Percentiles rank a stretch among this genome's conserved stretches.
These are phyloP conservation scores for Eucalyptus victrix DNA, from an alignment of 345 rosid genomes.

Conservation along the genomic window DNA sequence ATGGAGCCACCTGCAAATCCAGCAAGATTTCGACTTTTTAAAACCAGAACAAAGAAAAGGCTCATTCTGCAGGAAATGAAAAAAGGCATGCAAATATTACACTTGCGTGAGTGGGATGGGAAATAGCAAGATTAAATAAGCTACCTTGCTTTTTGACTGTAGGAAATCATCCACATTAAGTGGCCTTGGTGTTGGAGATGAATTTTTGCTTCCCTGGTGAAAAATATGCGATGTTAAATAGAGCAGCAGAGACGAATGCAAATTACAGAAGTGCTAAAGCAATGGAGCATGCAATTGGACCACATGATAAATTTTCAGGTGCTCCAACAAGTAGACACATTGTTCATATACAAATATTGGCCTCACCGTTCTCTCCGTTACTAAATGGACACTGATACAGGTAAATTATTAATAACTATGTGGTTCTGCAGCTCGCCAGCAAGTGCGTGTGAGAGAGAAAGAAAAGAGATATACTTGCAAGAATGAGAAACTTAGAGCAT, in stretches of 20 bases:
- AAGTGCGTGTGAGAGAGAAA: not conserved
- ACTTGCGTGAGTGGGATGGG: not conserved
- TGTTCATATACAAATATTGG: not conserved
- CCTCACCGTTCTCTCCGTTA: not conserved
- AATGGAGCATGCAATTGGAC: not conserved
- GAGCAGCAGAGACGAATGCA: not conserved
- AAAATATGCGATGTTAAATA: not conserved
- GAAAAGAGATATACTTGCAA: not conserved
- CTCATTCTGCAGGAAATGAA: not conserved
- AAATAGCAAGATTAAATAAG: not conserved
- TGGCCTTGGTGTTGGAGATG: constrained; percentile 37
- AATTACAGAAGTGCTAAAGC: not conserved
- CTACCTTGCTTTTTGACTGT: constrained; percentile 83
- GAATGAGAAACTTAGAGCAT: not conserved
- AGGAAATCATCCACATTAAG: constrained; percentile 74
- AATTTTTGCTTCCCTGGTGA: not conserved
- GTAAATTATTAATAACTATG: not conserved
- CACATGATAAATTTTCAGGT: not conserved
- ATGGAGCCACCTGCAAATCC: constrained; percentile 69
- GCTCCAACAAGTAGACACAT: not conserved
- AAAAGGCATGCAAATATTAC: not conserved
- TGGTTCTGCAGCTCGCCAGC: not conserved
- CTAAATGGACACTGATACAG: not conserved
- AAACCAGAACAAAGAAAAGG: not conserved
- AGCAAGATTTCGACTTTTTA: not conserved